A percentile compares a stretch with the other conserved stretches of the same genome.
Evolutionary conservation across 2,329 filamentous ascomycete species (phyloP).

Genomic region (Hansfordia pulvinata): DNA sequence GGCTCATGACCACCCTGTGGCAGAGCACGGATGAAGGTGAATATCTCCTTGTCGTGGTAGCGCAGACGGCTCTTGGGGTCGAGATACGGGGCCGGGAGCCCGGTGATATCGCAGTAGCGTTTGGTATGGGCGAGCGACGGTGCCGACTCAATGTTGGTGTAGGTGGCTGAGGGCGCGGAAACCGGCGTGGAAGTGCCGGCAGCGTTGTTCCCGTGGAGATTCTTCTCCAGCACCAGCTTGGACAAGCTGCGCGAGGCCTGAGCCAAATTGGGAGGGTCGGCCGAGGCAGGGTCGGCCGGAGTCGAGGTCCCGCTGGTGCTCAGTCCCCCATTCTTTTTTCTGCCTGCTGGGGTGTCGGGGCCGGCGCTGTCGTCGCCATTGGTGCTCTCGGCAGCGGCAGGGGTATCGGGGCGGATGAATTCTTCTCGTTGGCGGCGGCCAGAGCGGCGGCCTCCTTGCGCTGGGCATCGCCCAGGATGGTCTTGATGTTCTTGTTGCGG

Average conservation of each 20-base stretch:
- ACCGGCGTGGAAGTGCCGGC: constrained; percentile 17
- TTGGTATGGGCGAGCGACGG: constrained; percentile 75
- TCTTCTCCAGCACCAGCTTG: constrained; percentile 81
- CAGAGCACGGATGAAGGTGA: constrained; percentile 66
- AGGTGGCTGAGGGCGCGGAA: constrained; percentile 63
- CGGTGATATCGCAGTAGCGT: constrained; percentile 93
- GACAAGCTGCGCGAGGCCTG: constrained; percentile 79
- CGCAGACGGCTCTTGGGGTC: constrained; percentile 90
- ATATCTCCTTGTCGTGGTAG: constrained; percentile 90
- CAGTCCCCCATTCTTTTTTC: constrained; percentile 32
- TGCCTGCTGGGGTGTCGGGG: constrained; percentile 22
- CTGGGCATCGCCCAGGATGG: constrained; percentile 79
- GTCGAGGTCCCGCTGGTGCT: constrained; percentile 46
- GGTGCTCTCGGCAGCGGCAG: constrained; percentile 68
- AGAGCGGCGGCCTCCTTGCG: constrained; percentile 65
- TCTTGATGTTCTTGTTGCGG: constrained; percentile 98
- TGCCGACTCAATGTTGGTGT: constrained; percentile 92
- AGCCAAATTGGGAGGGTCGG: constrained; percentile 53
- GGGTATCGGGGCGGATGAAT: constrained; percentile 55
- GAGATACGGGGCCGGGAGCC: constrained; percentile 77
- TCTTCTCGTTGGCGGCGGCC: too few species aligned
- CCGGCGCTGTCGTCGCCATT: constrained; percentile 35
- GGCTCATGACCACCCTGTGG: constrained; percentile 75
- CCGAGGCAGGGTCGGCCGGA: constrained; percentile 25
- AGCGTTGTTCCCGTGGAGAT: constrained; percentile 32